Evolutionary conservation across 352 stramenopile genomes (phyloP).

Genomic region (Pythium brassicae): DNA sequence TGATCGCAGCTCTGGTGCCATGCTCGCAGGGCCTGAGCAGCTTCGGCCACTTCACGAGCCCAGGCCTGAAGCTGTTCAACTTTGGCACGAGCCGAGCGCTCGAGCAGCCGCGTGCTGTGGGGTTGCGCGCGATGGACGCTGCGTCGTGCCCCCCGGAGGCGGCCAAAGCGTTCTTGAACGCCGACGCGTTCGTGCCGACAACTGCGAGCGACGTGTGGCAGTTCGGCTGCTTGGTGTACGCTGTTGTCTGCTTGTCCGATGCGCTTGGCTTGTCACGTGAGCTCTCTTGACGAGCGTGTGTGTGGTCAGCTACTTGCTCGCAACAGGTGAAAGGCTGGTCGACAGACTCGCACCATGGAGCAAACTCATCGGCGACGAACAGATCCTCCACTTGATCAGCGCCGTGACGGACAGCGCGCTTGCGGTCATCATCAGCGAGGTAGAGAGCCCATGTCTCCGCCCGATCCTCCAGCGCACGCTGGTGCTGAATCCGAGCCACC

Average conservation of each 20-base stretch:
- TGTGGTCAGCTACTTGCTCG: conserved; percentile 40
- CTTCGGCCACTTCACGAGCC: conserved; percentile 40
- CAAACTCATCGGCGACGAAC: conserved; percentile 21
- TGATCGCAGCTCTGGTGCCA: not conserved
- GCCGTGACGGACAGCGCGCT: conserved; percentile 51
- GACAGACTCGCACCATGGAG: conserved; percentile 45
- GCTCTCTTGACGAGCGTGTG: not conserved
- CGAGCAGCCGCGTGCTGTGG: conserved; percentile 24
- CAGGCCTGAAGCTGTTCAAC: conserved; percentile 39
- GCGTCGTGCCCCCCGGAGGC: conserved; percentile 46
- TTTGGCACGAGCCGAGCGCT: conserved; percentile 36
- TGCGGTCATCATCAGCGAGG: conserved; percentile 24
- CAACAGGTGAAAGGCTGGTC: conserved; percentile 38
- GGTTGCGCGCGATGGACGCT: conserved; percentile 19
- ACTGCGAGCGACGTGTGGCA: conserved; percentile 65
- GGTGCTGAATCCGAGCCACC: conserved; percentile 33
- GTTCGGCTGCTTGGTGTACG: conserved; percentile 70
- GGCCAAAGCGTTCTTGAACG: conserved; percentile 34
- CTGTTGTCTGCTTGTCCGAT: conserved; percentile 3
- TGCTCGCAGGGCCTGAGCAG: conserved; percentile 28
- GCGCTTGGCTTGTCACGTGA: not conserved
- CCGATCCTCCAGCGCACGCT: conserved; percentile 42
- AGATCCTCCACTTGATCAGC: conserved; percentile 51
- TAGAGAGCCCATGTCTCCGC: conserved; percentile 23
- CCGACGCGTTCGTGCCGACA: conserved; percentile 39